phyloP scores from a whole-genome alignment of 75 land plant genomes.

The Azolla pinnata region DNA sequence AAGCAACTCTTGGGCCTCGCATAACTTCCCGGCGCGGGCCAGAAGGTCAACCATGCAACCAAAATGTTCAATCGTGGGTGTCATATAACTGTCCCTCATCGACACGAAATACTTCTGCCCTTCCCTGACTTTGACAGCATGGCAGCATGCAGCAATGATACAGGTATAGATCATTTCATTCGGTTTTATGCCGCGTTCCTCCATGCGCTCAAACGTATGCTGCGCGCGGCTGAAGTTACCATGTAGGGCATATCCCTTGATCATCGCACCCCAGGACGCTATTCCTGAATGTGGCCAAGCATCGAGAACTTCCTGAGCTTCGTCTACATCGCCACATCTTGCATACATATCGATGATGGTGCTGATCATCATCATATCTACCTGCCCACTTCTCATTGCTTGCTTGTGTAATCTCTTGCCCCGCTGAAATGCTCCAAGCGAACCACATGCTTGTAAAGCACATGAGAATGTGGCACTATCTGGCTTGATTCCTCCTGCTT shows the following conservation, averaged over 20 bases:
- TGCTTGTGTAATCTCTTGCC: slow-evolving; percentile 11
- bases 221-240: slow-evolving; percentile 39
- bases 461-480: slow-evolving; percentile 63
- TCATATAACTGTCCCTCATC: slow-evolving; percentile 15
- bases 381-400: too few relatives aligned
- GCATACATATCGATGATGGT: too few relatives aligned
- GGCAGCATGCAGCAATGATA: slow-evolving; percentile 15
- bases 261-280: slow-evolving; percentile 27
- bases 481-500: slow-evolving; percentile 21
- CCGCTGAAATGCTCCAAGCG: neutral
- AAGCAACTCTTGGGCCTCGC: slow-evolving; percentile 45
- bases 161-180: slow-evolving; percentile 7
- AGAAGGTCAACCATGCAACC: slow-evolving; percentile 53
- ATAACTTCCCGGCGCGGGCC: slow-evolving; percentile 32
- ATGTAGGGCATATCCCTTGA: slow-evolving; percentile 39
- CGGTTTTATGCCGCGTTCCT: slow-evolving; percentile 9
- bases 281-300: slow-evolving; percentile 14
- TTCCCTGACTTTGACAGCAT: slow-evolving; percentile 12
- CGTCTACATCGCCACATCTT: too few relatives aligned
- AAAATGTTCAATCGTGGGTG: slow-evolving; percentile 38
- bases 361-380: too few relatives aligned
- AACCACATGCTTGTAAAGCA: slow-evolving; percentile 42
- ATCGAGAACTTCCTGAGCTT: too few relatives aligned
- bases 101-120: slow-evolving; percentile 8
- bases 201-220: slow-evolving; percentile 18